These are phyloP conservation scores for Monosporozyma servazzii DNA, from an alignment of 805 yeast genomes.

Conservation along the genomic window DNA sequence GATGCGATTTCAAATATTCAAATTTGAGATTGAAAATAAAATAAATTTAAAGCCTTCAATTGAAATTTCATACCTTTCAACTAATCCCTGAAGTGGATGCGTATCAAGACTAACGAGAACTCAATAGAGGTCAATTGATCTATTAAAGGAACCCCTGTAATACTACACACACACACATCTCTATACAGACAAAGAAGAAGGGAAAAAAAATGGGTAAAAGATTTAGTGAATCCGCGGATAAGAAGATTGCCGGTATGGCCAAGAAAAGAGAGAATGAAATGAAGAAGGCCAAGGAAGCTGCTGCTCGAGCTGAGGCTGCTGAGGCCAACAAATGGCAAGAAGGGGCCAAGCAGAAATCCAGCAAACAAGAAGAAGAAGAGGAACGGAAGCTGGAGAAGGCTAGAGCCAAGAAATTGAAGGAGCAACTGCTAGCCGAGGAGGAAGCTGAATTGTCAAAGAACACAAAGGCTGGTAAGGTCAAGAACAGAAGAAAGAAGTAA, in stretches of 20 bases:
- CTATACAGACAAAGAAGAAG: neutral
- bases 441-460: conserved; percentile 18
- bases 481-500: conserved; percentile 12
- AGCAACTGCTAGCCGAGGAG: conserved; percentile 27
- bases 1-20: neutral
- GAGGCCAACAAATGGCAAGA: conserved; percentile 30
- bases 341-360: conserved; percentile 21
- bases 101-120: neutral
- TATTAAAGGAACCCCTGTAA: neutral
- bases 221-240: conserved; percentile 29
- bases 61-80: neutral
- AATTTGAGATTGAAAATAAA: neutral
- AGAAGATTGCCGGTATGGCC: conserved; percentile 29
- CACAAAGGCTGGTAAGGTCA: conserved; percentile 19
- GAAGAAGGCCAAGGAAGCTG: conserved; percentile 20
- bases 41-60: neutral
- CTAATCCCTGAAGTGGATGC: neutral
- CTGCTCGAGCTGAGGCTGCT: conserved; percentile 21
- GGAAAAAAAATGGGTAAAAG: conserved; percentile 27
- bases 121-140: neutral
- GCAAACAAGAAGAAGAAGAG: conserved; percentile 25
- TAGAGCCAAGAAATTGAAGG: conserved; percentile 26
- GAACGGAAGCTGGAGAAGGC: conserved; percentile 25
- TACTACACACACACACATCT: neutral
- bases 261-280: conserved; percentile 28